phyloP scores from a whole-genome alignment of 1,284 basidiomycete species.

The Mrakiaceae sp. region DNA sequence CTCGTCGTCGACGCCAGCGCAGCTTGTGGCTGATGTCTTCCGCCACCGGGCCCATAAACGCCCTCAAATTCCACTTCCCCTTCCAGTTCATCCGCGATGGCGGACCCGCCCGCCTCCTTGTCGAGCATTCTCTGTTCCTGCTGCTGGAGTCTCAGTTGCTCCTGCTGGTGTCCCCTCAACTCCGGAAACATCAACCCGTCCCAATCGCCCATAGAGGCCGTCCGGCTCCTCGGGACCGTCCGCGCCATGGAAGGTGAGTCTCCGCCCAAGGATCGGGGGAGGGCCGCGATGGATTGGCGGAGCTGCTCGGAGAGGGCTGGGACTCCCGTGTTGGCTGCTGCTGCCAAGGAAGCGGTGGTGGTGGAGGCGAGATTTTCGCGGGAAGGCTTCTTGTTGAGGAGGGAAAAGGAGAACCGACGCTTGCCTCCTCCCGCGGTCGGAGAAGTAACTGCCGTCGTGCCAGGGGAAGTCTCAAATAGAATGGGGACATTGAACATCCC shows the following conservation, averaged over 20 bases:
- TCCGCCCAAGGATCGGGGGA: constrained; percentile 14
- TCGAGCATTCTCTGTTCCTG: too few species aligned
- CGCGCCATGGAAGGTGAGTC: neutral
- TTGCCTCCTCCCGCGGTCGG: neutral
- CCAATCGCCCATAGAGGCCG: constrained; percentile 16
- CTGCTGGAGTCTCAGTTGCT: too few species aligned
- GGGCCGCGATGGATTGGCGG: constrained; percentile 10
- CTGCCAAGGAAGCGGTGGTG: too few species aligned
- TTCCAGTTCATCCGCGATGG: neutral
- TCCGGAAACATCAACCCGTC: neutral
- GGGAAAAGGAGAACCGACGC: neutral
- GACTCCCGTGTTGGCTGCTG: neutral
- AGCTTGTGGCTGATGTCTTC: too few species aligned
- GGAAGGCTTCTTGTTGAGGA: neutral
- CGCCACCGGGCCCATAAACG: neutral
- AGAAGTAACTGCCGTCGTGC: too few species aligned
- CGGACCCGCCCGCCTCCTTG: too few species aligned
- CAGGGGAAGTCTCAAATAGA: neutral
- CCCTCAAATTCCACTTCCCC: constrained; percentile 3
- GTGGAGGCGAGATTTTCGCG: too few species aligned
- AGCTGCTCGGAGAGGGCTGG: constrained; percentile 2
- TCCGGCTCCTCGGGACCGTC: constrained; percentile 4
- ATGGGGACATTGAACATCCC: neutral
- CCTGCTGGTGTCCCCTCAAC: too few species aligned
- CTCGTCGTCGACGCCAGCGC: too few species aligned